Conservation (phyloP, 805 yeast species). For the Ogataea siamensis region DNA sequence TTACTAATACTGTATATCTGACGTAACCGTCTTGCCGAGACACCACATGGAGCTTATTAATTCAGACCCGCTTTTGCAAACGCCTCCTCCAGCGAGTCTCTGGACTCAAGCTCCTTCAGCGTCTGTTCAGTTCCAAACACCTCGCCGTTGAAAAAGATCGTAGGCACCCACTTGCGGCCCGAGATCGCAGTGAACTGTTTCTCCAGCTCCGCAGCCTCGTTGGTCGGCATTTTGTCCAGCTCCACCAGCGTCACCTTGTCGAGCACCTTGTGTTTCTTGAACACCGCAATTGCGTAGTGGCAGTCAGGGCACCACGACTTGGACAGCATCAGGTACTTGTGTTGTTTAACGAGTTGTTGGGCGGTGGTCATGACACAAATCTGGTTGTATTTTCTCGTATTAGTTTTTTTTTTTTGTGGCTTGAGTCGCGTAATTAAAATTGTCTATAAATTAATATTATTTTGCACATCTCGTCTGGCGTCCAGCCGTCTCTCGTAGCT, state of each 20-base stretch:
- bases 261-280: conserved; percentile 50
- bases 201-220: conserved; percentile 52
- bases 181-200: conserved; percentile 54
- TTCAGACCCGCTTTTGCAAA: conserved; percentile 36
- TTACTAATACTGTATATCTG: not conserved
- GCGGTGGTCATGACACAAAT: conserved; percentile 34
- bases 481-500: conserved; percentile 11
- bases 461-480: conserved; percentile 5
- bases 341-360: conserved; percentile 41
- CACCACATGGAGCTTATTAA: conserved; percentile 1
- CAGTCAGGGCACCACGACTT: conserved; percentile 84
- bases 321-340: conserved; percentile 56
- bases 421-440: too few relatives aligned
- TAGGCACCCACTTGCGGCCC: conserved; percentile 69
- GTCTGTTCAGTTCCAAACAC: conserved; percentile 57
- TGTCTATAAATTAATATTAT: conserved; percentile 3
- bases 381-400: not conserved
- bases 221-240: conserved; percentile 51
- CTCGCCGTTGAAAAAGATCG: conserved; percentile 58
- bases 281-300: conserved; percentile 56
- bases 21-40: not conserved
- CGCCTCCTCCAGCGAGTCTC: conserved; percentile 34
- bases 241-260: conserved; percentile 57
- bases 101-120: conserved; percentile 38
- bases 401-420: too few relatives aligned